Evolutionary conservation across 805 yeast species (phyloP).

Genomic region (Lipomyces oligophaga): DNA sequence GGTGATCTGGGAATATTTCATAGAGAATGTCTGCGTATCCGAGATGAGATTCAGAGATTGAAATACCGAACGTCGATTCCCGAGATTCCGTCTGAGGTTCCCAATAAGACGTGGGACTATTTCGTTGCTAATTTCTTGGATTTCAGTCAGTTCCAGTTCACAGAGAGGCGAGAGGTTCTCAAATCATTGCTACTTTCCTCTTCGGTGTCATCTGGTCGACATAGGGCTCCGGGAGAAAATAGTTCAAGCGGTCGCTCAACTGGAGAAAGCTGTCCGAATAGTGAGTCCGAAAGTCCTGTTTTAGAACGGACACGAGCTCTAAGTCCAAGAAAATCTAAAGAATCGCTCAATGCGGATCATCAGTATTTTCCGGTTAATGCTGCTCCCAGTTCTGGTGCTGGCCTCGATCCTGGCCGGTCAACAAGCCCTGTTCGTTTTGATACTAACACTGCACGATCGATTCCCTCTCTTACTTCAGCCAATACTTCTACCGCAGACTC

Average conservation of each 20-base stretch:
- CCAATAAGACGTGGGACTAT: constrained; percentile 24
- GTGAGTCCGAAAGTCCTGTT: neutral
- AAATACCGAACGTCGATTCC: constrained; percentile 20
- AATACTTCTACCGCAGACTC: constrained; percentile 7
- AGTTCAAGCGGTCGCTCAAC: constrained; percentile 8
- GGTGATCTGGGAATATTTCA: constrained; percentile 14
- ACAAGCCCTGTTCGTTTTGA: neutral
- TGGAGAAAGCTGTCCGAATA: too few species aligned
- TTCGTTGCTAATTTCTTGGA: constrained; percentile 18
- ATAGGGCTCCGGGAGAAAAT: constrained; percentile 1
- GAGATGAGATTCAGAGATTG: constrained; percentile 18
- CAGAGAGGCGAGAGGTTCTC: constrained; percentile 12
- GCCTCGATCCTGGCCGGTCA: neutral
- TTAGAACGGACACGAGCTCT: neutral
- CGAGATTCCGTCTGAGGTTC: constrained; percentile 26
- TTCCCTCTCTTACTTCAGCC: neutral
- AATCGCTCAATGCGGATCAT: constrained; percentile 1
- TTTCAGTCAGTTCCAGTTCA: constrained; percentile 11
- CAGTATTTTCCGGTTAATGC: constrained; percentile 3
- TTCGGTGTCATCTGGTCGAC: constrained; percentile 1
- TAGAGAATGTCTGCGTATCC: constrained; percentile 23
- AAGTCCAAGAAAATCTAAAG: neutral
- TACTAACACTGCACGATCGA: neutral
- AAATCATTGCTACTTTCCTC: constrained; percentile 11
- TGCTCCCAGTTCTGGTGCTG: neutral